phyloP scores from a whole-genome alignment of 179 eudicot genomes.

The Beta macrorhiza region DNA sequence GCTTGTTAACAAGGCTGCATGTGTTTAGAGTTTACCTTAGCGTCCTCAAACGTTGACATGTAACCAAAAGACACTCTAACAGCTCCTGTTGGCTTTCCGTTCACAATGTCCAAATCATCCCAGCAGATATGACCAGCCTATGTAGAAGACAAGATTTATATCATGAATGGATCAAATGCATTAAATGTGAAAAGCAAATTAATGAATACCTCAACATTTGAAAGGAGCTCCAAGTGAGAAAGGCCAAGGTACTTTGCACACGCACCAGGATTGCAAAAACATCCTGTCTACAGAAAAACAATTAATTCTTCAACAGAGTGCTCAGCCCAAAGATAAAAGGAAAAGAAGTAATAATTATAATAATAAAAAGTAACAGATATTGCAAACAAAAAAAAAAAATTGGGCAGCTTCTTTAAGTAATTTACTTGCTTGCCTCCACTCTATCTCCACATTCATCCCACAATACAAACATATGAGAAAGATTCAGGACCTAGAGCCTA shows the following conservation, averaged over 20 bases:
- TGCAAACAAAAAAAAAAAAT: not conserved
- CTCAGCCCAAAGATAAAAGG: not conserved
- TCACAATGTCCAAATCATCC: conserved; percentile 84
- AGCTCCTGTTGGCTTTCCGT: conserved; percentile 98
- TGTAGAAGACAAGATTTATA: conserved; percentile 17
- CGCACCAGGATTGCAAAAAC: conserved; percentile 99
- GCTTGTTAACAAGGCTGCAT: conserved; percentile 1
- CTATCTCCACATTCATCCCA: not conserved
- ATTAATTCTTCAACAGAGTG: not conserved
- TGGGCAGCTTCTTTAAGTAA: not conserved
- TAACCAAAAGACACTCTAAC: conserved; percentile 94
- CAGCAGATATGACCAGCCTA: conserved; percentile 97
- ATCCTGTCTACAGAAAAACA: conserved; percentile 75
- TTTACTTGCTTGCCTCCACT: not conserved
- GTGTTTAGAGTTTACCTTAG: conserved; percentile 48
- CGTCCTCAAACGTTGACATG: conserved; percentile 97
- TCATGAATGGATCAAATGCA: conserved; percentile 14
- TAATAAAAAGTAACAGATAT: not conserved
- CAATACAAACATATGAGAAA: not conserved
- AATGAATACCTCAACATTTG: conserved; percentile 79
- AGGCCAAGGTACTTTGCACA: conserved; percentile 94
- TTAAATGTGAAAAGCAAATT: conserved; percentile 4
- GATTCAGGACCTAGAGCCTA: not conserved
- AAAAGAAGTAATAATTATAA: not conserved
- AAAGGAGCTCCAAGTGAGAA: conserved; percentile 81